Evolutionary conservation across 306 rosid genomes (phyloP), one percentile per base, ranked within the genome.

Genomic region (Vigna unguiculata): DNA sequence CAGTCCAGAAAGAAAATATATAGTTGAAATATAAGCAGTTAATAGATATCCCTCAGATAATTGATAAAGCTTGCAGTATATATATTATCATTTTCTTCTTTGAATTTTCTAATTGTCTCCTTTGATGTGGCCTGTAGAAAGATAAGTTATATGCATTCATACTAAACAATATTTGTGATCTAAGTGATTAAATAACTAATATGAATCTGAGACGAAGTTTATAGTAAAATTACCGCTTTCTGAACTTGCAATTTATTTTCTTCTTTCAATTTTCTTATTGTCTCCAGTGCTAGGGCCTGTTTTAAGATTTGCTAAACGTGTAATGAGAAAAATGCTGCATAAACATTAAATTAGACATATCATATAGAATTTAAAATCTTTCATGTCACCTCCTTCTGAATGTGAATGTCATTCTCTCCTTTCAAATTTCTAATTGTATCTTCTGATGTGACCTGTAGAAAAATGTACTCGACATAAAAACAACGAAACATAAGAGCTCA

Each of bases 371-470:
- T 41, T 72, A 36, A 66, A 72, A 59, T 78, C 60, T 12, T 74
- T 60, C 73, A 84, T 9, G 72, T 60, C 76, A 84, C 93, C 91
- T 82, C 79, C 72, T 80, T 83, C 34, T 72, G 84, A 73, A 78
- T 20, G 47, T 78, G 81, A 28, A 72, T 64, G 34, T 82, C 78
- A 19, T 81, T 88, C 62, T 82, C 86, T 75, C 77, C 81, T 41
- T 20, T 76, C 40, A 91, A 83, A 43, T 72, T 81, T 79, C 81
- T 72, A 38, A 86, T 70, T 9, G 81, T 47, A 74, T 72, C 83
- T 79, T 83, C 87, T 41, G 77, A 77, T 66, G 68, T 12, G 43
- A 51, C 86, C 84, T 76, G 78, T 57, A 64, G 49, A 82, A 30
- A 30, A 30, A 64, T 47, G 36, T 24, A 78, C 36, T 54, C n/a